These are phyloP conservation scores for Gossypium stocksii DNA, from an alignment of 345 rosid species.

Conservation along the genomic window DNA sequence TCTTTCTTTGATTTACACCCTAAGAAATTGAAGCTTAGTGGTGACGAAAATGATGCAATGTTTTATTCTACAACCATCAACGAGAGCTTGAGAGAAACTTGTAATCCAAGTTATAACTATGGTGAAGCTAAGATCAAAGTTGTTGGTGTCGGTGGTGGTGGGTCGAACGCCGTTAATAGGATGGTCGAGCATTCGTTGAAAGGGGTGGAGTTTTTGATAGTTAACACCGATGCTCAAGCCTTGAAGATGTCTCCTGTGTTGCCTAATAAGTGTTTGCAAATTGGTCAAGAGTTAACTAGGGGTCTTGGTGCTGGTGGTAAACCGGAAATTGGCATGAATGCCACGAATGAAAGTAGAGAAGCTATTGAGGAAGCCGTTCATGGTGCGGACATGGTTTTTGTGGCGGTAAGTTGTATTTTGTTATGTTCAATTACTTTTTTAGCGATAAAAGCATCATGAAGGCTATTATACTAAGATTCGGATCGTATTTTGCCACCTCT, in stretches of 20 bases:
- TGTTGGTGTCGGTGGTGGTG: slow-evolving; percentile 90
- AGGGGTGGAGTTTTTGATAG: slow-evolving; percentile 91
- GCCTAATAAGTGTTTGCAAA: slow-evolving; percentile 71
- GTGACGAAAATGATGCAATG: slow-evolving; percentile 41
- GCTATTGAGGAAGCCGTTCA: slow-evolving; percentile 76
- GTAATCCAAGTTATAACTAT: slow-evolving; percentile 35
- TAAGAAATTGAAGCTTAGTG: slow-evolving; percentile 67
- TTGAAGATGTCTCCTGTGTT: slow-evolving; percentile 81
- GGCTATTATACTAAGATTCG: too few relatives aligned
- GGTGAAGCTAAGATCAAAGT: slow-evolving; percentile 87
- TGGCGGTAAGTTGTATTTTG: slow-evolving; percentile 52
- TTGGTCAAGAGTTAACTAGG: slow-evolving; percentile 81
- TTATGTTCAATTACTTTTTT: too few relatives aligned
- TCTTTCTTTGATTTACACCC: slow-evolving; percentile 81
- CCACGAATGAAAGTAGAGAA: slow-evolving; percentile 85
- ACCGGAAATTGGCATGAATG: slow-evolving; percentile 90
- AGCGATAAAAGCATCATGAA: too few relatives aligned
- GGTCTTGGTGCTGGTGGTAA: slow-evolving; percentile 99
- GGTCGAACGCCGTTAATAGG: slow-evolving; percentile 90
- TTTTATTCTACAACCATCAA: slow-evolving; percentile 32
- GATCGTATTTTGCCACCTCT: too few relatives aligned
- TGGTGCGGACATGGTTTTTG: slow-evolving; percentile 94
- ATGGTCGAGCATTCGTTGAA: slow-evolving; percentile 89
- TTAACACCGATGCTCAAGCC: slow-evolving; percentile 82
- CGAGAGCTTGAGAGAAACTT: slow-evolving; percentile 41